Base-by-base conservation (phyloP, 108 stramenopile species). In the Fragilaria crotonensis region DNA sequence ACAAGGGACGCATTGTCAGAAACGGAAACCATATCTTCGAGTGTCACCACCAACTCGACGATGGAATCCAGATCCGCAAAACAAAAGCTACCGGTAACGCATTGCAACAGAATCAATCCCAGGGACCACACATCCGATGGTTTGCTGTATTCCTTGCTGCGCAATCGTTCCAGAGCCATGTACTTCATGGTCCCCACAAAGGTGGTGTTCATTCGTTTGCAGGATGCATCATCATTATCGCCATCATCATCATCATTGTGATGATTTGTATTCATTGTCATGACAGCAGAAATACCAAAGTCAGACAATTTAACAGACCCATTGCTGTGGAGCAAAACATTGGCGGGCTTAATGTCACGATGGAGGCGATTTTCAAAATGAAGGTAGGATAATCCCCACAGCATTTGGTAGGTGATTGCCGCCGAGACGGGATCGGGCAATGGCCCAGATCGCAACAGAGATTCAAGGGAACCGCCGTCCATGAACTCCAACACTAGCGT, bases 331-430 rank as follows among this genome's bases (percentile, higher is more conserved):
- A 94, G 49, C 0, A 97, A 69, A 1, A 93, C 68, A 69, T 97
- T 97, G 5, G 72, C 93, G 9, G 93, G 94, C 78, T 97, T 97
- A 26, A 95, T 75, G 66, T 97, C 96, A 4, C 96, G 68, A 54
- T 97, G 96, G 28, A 97, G 59, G 33, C 83, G 75, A 29, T 64
- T 57, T 68, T 89, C 83, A 51, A 67, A 60, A 61, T 97, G 96
- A n/a, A 97, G 64, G 60, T 89, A 91, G 1, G 63, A 72, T 27
- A 97, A 60, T 4, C 94, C 96, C 82, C 83, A 83, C 5, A 95
- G 52, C 45, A 90, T 70, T 71, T 97, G 90, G 61, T 73, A 87
- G 5, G 87, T 63, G 44, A 82, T 64, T 0, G 85, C 73, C 14
- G 91, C 93, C 45, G 84, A 33, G 62, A 79, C 70, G 25, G 59